These are phyloP conservation scores for Raddia guianensis DNA, from an alignment of 176 grass and related monocot species.

Conservation along the genomic window DNA sequence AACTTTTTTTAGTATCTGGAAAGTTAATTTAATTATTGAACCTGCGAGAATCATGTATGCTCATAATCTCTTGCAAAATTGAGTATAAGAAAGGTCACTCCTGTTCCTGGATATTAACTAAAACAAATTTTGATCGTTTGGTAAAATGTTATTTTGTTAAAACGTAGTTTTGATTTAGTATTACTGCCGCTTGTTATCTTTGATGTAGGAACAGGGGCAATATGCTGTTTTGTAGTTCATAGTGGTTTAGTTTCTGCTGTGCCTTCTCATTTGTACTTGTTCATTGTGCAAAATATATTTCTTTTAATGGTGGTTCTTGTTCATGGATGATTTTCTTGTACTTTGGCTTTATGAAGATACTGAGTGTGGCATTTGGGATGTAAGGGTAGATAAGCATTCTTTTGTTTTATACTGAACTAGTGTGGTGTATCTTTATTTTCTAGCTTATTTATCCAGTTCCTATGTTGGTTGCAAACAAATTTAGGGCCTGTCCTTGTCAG, in stretches of 20 bases:
- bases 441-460: too few species aligned
- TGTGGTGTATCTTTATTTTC: too few species aligned
- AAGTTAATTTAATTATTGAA: neutral
- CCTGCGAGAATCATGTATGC: neutral
- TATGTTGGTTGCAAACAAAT: neutral
- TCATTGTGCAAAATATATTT: neutral
- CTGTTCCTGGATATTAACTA: neutral
- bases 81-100: neutral
- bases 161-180: too few species aligned
- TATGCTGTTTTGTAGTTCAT: neutral
- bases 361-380: neutral
- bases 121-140: neutral
- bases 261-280: neutral
- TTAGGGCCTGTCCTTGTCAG: too few species aligned
- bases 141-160: too few species aligned
- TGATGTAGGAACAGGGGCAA: neutral
- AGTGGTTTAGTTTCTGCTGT: neutral
- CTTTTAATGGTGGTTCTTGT: constrained; percentile 7
- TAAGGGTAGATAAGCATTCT: neutral
- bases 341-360: neutral
- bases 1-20: neutral
- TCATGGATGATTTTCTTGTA: neutral
- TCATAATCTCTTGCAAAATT: neutral
- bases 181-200: neutral
- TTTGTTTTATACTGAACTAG: neutral